Base-by-base conservation (phyloP, 768 basidiomycete species). In the Panaeolus papilionaceus region DNA sequence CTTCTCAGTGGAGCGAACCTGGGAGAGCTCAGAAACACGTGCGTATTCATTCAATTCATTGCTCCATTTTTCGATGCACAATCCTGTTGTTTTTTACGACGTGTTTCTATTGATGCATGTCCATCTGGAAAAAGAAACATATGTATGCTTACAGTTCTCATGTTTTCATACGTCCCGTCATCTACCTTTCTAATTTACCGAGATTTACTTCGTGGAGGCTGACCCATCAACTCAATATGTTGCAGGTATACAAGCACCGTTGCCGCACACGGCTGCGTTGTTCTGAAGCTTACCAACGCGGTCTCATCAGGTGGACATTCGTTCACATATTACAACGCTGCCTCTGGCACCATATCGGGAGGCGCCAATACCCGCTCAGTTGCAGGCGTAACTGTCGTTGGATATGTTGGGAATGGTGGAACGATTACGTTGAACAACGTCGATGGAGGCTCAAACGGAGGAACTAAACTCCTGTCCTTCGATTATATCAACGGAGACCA, bases 401-500 rank as follows among this genome's bases (percentile, higher is more conserved):
- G 82, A 0, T 80, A 78, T 65, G 72, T 83, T 33, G 82, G 84
- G 2, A 77, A 80, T 12, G 83, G 83, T 6, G 83, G 83, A 9
- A 83, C 78, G 2, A 73, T 85, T 28, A 83, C 82, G 37, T 71
- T 85, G 66, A 78, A 79, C 51, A 72, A 75, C 64, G 77, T 85
- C 67, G 81, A 83, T 66, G 83, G 82, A 38, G 83, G 82, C 0
- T 62, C 73, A 2, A 68, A 75, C 7, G 83, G 83, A 28, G 84
- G 83, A 14, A 82, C 78, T 2, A 84, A 82, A 69, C 76, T 82
- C 14, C 68, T 85, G 23, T 76, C 83, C 11, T 72, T 85, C 44
- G 83, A 84, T 71, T 85, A 84, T 67, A 84, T 84, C 67, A 85
- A 85, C 54, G 84, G 76, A 37, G 84, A 85, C 58, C 77, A 79